Percentiles rank a stretch among this genome's conserved stretches.
Evolutionary conservation across 2,329 filamentous ascomycete genomes (phyloP).

Genomic region (Xylariaceae sp.): DNA sequence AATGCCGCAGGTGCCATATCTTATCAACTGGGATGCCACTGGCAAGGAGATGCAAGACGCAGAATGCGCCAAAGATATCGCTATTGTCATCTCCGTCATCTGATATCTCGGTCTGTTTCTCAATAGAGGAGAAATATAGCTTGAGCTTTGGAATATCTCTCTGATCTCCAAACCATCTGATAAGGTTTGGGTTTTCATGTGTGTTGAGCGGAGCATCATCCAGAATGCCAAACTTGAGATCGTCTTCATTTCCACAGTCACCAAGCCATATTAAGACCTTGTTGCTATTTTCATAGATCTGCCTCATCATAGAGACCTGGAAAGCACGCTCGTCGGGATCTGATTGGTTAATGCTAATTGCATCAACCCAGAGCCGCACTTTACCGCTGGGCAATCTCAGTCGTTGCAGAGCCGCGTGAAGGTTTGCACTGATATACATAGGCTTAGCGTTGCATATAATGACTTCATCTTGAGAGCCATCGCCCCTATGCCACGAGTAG

Average conservation of each 20-base stretch:
- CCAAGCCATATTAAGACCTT: constrained; percentile 21
- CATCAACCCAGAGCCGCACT: constrained; percentile 19
- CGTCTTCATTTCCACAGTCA: constrained; percentile 12
- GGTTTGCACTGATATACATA: constrained; percentile 14
- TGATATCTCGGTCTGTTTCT: neutral
- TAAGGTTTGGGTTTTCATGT: constrained; percentile 7
- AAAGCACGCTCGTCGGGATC: constrained; percentile 13
- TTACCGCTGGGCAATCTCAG: constrained; percentile 5
- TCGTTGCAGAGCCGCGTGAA: constrained; percentile 15
- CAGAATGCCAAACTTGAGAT: constrained; percentile 11
- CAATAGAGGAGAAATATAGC: constrained; percentile 9
- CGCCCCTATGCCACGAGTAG: constrained; percentile 16
- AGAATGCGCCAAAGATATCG: constrained; percentile 18
- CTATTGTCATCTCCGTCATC: neutral
- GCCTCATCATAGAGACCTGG: constrained; percentile 20
- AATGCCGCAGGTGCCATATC: constrained; percentile 16
- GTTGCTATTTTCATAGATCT: constrained; percentile 18
- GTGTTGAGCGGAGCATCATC: neutral
- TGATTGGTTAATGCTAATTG: constrained; percentile 22
- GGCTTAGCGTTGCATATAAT: constrained; percentile 14
- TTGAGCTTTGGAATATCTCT: constrained; percentile 12
- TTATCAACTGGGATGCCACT: constrained; percentile 15
- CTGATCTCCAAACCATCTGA: constrained; percentile 14
- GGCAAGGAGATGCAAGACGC: constrained; percentile 13
- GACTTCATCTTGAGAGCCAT: constrained; percentile 1